These are phyloP conservation scores for Vigna nakashimae DNA, from an alignment of 306 rosid species.

Conservation along the genomic window DNA sequence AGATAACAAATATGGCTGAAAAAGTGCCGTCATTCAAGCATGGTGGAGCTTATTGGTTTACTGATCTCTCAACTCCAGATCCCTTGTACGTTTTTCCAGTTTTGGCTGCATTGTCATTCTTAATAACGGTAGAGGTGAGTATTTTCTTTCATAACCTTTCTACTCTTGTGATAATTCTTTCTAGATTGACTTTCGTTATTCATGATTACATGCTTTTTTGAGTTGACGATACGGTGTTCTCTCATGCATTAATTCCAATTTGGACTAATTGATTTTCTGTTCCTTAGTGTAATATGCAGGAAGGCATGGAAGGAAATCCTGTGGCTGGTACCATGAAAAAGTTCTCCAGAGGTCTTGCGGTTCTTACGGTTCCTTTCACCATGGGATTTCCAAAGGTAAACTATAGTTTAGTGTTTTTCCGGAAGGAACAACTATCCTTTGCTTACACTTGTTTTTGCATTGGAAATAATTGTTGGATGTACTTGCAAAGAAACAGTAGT, in stretches of 20 bases:
- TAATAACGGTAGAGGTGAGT: constrained; percentile 86
- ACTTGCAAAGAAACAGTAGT: constrained; percentile 12
- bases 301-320: constrained; percentile 97
- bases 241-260: constrained; percentile 7
- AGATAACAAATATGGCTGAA: constrained; percentile 91
- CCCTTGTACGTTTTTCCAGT: constrained; percentile 69
- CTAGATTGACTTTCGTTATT: constrained; percentile 23
- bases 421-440: constrained; percentile 12
- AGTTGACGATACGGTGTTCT: constrained; percentile 9
- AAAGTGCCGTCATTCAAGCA: constrained; percentile 86
- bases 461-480: constrained; percentile 12
- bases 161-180: constrained; percentile 19
- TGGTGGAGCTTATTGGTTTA: constrained; percentile 93
- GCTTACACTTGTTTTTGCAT: constrained; percentile 32
- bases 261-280: constrained; percentile 27
- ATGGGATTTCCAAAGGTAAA: constrained; percentile 84
- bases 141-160: constrained; percentile 24
- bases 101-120: constrained; percentile 79
- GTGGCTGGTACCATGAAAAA: constrained; percentile 79
- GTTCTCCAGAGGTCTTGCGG: constrained; percentile 78
- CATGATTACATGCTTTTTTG: constrained; percentile 27
- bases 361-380: constrained; percentile 90
- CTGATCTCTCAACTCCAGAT: constrained; percentile 90
- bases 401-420: constrained; percentile 14
- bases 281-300: constrained; percentile 82